Evolutionary conservation across 768 basidiomycete genomes (phyloP).

Genomic region (Agrocybe praecox): DNA sequence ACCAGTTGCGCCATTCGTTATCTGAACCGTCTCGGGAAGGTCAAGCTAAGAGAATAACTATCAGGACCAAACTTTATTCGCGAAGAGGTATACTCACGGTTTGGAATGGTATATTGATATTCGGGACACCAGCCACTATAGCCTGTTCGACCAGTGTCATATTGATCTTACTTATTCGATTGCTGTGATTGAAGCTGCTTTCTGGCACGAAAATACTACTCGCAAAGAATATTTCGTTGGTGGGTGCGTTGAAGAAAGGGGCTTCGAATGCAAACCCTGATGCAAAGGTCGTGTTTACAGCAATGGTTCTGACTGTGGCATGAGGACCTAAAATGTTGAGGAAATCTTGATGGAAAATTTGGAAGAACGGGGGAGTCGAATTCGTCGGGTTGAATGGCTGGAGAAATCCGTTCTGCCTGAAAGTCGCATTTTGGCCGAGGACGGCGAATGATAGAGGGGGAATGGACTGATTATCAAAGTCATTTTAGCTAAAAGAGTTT

Average conservation of each 20-base stretch:
- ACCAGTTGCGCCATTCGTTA: constrained; percentile 70
- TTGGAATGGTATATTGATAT: constrained; percentile 42
- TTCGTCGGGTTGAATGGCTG: constrained; percentile 63
- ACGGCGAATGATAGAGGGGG: constrained; percentile 51
- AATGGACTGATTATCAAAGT: neutral
- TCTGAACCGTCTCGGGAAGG: constrained; percentile 58
- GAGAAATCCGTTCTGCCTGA: constrained; percentile 36
- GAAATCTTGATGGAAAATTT: constrained; percentile 49
- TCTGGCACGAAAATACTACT: constrained; percentile 69
- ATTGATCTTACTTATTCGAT: constrained; percentile 60
- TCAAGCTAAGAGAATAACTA: constrained; percentile 42
- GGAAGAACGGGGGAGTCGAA: constrained; percentile 51
- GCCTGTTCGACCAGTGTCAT: constrained; percentile 57
- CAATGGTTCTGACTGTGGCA: constrained; percentile 60
- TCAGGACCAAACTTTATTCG: too few species aligned
- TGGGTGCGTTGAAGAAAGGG: constrained; percentile 61
- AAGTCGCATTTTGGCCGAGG: constrained; percentile 41
- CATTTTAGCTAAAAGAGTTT: too few species aligned
- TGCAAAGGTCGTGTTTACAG: constrained; percentile 59
- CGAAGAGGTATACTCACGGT: neutral
- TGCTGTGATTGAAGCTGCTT: constrained; percentile 64
- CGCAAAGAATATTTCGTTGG: constrained; percentile 70
- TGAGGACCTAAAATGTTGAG: constrained; percentile 54
- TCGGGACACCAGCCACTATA: constrained; percentile 30
- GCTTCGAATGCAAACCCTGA: constrained; percentile 71